Evolutionary conservation across 2,329 filamentous ascomycete genomes (phyloP).

Genomic region (Sordariomycetes sp.): DNA sequence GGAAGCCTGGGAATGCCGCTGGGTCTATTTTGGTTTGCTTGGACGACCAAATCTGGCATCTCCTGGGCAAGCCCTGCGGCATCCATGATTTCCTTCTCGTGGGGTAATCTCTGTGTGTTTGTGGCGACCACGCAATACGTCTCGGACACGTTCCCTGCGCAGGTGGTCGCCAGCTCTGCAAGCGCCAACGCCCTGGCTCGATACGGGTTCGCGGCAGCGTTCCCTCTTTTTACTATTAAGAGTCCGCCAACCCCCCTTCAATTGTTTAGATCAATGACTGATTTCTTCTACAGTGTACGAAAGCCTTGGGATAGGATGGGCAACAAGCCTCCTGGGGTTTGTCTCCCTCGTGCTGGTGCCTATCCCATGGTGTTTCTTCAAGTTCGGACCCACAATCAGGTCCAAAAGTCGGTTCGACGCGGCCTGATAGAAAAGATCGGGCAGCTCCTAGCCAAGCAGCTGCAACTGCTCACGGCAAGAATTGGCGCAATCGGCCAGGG

Average conservation of each 20-base stretch:
- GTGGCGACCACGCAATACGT: slow-evolving; percentile 42
- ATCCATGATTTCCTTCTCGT: slow-evolving; percentile 46
- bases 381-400: slow-evolving; percentile 33
- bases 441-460: no score
- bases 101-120: slow-evolving; percentile 52
- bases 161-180: slow-evolving; percentile 46
- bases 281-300: slow-evolving; percentile 25
- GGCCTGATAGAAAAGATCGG: no score
- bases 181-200: slow-evolving; percentile 50
- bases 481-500: no score
- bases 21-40: slow-evolving; percentile 52
- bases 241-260: slow-evolving; percentile 25
- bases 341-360: slow-evolving; percentile 37
- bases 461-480: no score
- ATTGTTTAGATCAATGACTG: not conserved
- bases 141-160: slow-evolving; percentile 45
- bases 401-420: no score
- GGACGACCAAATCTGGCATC: slow-evolving; percentile 35
- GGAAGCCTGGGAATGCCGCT: slow-evolving; percentile 43
- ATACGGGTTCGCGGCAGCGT: slow-evolving; percentile 45
- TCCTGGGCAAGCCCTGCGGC: slow-evolving; percentile 41
- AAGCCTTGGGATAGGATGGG: slow-evolving; percentile 34
- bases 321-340: slow-evolving; percentile 35
- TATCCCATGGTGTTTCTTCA: slow-evolving; percentile 44
- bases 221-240: slow-evolving; percentile 53